Conservation (phyloP, 345 rosid species). For the Murraya koenigii region DNA sequence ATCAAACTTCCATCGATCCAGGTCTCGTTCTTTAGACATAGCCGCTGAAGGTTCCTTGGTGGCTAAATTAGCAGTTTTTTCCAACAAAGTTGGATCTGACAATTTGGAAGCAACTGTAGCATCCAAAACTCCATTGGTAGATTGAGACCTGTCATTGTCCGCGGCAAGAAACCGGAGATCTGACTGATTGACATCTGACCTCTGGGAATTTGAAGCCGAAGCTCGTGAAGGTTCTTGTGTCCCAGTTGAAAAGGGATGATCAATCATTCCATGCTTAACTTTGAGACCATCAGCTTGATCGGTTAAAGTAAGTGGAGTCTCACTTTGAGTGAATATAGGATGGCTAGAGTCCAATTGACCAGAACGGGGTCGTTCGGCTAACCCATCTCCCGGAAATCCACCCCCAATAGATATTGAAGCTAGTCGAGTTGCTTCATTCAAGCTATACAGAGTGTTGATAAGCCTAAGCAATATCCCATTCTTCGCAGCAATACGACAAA, state of each 20-base stretch:
- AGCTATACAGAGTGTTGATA: constrained; percentile 90
- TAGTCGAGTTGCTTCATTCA: constrained; percentile 90
- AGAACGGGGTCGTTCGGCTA: constrained; percentile 60
- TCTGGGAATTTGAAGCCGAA: constrained; percentile 71
- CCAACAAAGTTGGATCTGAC: constrained; percentile 33
- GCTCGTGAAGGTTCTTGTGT: constrained; percentile 66
- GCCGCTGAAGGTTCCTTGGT: constrained; percentile 28
- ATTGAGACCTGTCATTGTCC: constrained; percentile 64
- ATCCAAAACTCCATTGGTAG: constrained; percentile 57
- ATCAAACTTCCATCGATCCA: constrained; percentile 45
- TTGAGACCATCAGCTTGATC: constrained; percentile 67
- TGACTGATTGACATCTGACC: constrained; percentile 54
- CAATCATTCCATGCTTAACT: constrained; percentile 55
- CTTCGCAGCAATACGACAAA: constrained; percentile 94
- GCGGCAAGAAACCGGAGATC: constrained; percentile 41
- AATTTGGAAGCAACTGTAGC: constrained; percentile 36
- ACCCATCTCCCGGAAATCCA: constrained; percentile 57
- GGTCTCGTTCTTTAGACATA: constrained; percentile 39
- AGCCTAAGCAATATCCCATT: constrained; percentile 84
- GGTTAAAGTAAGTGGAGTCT: constrained; percentile 37
- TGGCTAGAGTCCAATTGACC: constrained; percentile 71
- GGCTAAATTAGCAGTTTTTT: constrained; percentile 32
- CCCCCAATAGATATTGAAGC: constrained; percentile 67
- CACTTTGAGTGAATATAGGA: constrained; percentile 62
- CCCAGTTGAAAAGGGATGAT: constrained; percentile 36